These are phyloP conservation scores for Quercus robur DNA, from an alignment of 306 rosid genomes.

Conservation along the genomic window DNA sequence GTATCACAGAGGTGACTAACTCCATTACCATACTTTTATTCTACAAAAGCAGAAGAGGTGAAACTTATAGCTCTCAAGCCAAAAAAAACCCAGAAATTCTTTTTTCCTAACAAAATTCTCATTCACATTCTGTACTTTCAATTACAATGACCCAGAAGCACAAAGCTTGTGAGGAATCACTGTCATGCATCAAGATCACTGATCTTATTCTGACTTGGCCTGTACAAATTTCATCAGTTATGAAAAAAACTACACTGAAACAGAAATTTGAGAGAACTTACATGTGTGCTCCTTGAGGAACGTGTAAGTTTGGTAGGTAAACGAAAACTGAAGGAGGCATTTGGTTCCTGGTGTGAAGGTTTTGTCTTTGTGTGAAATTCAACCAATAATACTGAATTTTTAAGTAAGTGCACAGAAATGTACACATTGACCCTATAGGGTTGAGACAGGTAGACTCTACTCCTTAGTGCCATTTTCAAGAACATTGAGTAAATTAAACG, in stretches of 20 bases:
- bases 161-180: background rate
- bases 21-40: constrained; percentile 37
- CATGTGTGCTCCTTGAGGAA: constrained; percentile 9
- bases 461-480: too few relatives aligned
- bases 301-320: constrained; percentile 3
- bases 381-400: background rate
- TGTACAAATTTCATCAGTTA: background rate
- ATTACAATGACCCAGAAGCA: background rate
- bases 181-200: background rate
- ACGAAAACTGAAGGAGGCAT: background rate
- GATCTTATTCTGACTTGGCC: background rate
- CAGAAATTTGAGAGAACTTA: background rate
- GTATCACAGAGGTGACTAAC: constrained; percentile 42
- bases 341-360: background rate
- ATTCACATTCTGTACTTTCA: background rate
- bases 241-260: constrained; percentile 3
- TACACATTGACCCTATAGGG: too few relatives aligned
- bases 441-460: too few relatives aligned
- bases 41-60: background rate
- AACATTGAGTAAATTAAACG: too few relatives aligned
- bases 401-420: too few relatives aligned
- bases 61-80: background rate
- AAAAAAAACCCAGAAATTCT: background rate
- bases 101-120: background rate
- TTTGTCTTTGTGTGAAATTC: background rate